Conservation (phyloP, 2,329 filamentous ascomycete species). For the Colletotrichum tanaceti region DNA sequence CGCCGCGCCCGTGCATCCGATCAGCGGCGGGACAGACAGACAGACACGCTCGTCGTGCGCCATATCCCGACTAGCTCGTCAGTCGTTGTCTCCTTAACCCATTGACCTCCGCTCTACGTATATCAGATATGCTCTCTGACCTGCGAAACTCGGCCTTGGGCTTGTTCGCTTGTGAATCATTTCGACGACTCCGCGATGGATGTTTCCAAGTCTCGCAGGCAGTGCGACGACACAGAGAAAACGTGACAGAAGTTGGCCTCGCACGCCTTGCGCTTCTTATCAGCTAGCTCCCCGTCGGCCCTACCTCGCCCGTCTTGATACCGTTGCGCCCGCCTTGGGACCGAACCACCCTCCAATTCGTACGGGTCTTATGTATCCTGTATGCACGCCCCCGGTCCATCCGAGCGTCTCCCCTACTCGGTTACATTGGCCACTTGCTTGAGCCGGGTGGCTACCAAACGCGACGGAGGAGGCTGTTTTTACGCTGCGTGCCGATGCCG, state of each 20-base stretch:
- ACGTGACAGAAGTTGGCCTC: constrained; percentile 2
- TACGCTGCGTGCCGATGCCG: constrained; percentile 13
- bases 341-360: constrained; percentile 18
- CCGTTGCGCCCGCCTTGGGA: constrained; percentile 11
- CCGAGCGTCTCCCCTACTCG: constrained; percentile 25
- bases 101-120: constrained; percentile 5
- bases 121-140: background rate
- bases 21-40: constrained; percentile 6
- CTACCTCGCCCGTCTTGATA: constrained; percentile 29
- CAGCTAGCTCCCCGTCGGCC: constrained; percentile 32
- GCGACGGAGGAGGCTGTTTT: background rate
- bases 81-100: background rate
- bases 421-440: constrained; percentile 37
- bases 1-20: constrained; percentile 17
- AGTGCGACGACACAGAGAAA: background rate
- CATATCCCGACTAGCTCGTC: constrained; percentile 10
- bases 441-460: constrained; percentile 10
- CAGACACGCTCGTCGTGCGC: constrained; percentile 7
- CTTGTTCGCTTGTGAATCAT: background rate
- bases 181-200: background rate
- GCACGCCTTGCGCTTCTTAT: constrained; percentile 31
- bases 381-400: constrained; percentile 29
- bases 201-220: background rate
- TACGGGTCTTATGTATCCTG: constrained; percentile 8
- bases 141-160: background rate